phyloP scores from a whole-genome alignment of 1,284 basidiomycete species.

The Apiotrichum akiyoshidainum region DNA sequence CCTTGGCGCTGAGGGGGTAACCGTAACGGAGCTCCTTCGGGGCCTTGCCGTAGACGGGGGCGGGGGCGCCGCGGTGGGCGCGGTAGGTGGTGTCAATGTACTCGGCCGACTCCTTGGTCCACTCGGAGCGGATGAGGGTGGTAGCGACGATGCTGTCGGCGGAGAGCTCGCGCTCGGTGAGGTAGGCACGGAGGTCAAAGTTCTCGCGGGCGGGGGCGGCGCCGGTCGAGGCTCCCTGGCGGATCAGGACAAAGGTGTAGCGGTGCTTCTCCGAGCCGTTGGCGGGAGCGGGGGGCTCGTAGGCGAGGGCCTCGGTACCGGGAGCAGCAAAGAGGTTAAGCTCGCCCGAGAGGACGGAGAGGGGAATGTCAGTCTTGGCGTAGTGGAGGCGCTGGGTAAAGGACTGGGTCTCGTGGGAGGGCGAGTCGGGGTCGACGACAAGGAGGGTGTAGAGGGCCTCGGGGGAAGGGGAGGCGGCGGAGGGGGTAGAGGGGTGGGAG shows the following conservation, averaged over 20 bases:
- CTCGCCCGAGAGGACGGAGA: conserved; percentile 61
- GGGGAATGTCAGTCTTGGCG: conserved; percentile 79
- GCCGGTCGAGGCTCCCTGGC: conserved; percentile 22
- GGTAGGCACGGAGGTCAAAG: conserved; percentile 34
- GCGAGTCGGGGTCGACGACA: conserved; percentile 84
- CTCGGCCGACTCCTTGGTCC: conserved; percentile 30
- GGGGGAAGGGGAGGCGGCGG: conserved; percentile 57
- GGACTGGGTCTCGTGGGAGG: conserved; percentile 62
- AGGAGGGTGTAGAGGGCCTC: conserved; percentile 82
- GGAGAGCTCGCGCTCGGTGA: conserved; percentile 18
- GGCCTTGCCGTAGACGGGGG: conserved; percentile 64
- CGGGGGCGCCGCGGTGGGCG: conserved; percentile 44
- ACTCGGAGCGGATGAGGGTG: conserved; percentile 38
- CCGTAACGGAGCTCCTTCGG: conserved; percentile 53
- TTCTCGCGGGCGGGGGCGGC: conserved; percentile 21
- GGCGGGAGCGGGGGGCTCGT: conserved; percentile 43
- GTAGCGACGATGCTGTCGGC: conserved; percentile 29
- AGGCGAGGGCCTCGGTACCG: conserved; percentile 34
- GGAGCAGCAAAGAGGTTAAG: conserved; percentile 44
- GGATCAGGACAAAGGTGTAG: conserved; percentile 36
- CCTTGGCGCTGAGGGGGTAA: conserved; percentile 37
- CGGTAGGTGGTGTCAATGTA: conserved; percentile 33
- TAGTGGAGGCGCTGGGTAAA: conserved; percentile 80
- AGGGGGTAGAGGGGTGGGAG: conserved; percentile 25
- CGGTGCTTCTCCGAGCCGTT: conserved; percentile 39